Evolutionary conservation across 352 stramenopile genomes (phyloP), one percentile per base, ranked within the genome.

Genomic region (Globisporangium spinosum): DNA sequence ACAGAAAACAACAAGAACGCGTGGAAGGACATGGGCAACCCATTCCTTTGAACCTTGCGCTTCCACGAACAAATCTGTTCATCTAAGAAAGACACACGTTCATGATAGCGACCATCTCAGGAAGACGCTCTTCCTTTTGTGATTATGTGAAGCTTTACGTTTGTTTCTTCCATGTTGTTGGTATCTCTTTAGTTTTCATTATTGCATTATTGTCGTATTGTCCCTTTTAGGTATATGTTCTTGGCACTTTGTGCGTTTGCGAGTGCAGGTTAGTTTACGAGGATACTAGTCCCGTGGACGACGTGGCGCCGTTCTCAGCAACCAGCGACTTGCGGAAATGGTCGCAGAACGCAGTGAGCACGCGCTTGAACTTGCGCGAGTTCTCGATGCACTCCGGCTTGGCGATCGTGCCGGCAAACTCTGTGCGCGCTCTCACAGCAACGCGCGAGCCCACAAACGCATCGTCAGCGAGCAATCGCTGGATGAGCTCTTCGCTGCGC

Each of bases 351-450:
- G 83, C 74, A 35, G 76, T 83, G 15, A 94, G 70, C 27, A 91
- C 83, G 38, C 85, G 85, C 49, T 87, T 89, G 58, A 93, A 93
- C 65, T 93, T 93, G 72, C 83, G 83, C 62, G 83, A 74, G 62
- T 94, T 91, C 65, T 92, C 82, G 20, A 87, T 74, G 53, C 83
- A 91, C 22, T 85, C 77, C 34, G 74, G 76, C 35, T 78, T 79
- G 9, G 76, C 85, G 68, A 94, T 89, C 38, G 74, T 87, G 13
- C 62, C 75, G 4, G 78, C 70, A 56, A 94, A 92, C 54, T 91
- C 83, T 23, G 57, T 67, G 40, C 82, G 82, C 58, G 79, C 80
- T 23, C 78, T 78, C 22, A 70, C 68, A 2, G 74, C 77, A 1
- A 92, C 83, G n/a, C 86, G 80, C 27, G 82, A 79, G 13, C 82